Evolutionary conservation across 164 flowering plant species (phyloP).

Genomic region (Aristolochia fimbriata): DNA sequence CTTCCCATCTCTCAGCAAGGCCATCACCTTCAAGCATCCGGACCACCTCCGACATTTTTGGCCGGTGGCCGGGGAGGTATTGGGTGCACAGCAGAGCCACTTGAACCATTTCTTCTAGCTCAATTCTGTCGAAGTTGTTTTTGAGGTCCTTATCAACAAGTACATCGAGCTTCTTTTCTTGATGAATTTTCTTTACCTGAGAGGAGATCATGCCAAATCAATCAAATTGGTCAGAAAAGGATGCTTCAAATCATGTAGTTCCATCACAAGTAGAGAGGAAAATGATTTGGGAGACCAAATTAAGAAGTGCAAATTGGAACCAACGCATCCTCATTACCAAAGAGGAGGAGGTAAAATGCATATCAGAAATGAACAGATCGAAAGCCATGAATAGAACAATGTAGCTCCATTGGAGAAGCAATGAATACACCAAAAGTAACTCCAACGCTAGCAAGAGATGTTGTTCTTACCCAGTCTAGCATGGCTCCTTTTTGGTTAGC

Average conservation of each 20-base stretch:
- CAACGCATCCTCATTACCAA: no score
- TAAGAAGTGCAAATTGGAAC: no score
- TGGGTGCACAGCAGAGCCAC: slow-evolving; percentile 69
- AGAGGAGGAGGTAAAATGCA: no score
- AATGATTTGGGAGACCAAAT: no score
- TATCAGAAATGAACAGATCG: no score
- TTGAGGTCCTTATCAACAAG: slow-evolving; percentile 75
- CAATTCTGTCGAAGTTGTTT: slow-evolving; percentile 52
- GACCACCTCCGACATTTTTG: slow-evolving; percentile 77
- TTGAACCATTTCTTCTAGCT: slow-evolving; percentile 78
- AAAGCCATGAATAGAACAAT: no score
- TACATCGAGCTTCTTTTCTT: slow-evolving; percentile 65
- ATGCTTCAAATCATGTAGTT: no score
- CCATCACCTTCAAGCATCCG: slow-evolving; percentile 85
- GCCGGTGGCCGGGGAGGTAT: slow-evolving; percentile 58
- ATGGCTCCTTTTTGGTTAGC: slow-evolving; percentile 82
- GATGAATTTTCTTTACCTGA: slow-evolving; percentile 78
- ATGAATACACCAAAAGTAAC: no score
- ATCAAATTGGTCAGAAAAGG: no score
- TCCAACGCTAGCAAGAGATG: no score
- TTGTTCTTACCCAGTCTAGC: slow-evolving; percentile 71
- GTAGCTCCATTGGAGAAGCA: no score
- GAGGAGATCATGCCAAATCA: neutral
- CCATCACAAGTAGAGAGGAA: no score
- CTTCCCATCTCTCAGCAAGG: slow-evolving; percentile 78